These are phyloP conservation scores for Pholiota microspora DNA, from an alignment of 768 basidiomycete genomes.

Conservation along the genomic window DNA sequence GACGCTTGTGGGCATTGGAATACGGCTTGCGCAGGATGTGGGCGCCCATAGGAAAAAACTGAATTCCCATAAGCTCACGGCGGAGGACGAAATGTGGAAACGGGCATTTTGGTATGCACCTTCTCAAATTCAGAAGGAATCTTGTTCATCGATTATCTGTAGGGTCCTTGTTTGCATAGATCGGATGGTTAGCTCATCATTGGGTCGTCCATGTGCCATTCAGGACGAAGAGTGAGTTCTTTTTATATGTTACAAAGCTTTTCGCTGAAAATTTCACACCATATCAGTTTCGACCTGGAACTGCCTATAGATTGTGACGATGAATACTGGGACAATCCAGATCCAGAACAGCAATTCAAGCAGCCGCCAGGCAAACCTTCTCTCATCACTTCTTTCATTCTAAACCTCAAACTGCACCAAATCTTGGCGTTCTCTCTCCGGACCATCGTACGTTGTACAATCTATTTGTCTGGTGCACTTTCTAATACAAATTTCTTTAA, in stretches of 20 bases:
- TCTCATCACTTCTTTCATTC: slow-evolving; percentile 51
- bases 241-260: background rate
- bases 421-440: slow-evolving; percentile 63
- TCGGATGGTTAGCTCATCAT: slow-evolving; percentile 44
- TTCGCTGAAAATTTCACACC: too few relatives aligned
- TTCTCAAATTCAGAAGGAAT: background rate
- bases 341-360: slow-evolving; percentile 58
- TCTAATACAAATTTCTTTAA: background rate
- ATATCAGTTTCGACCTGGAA: slow-evolving; percentile 68
- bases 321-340: slow-evolving; percentile 70
- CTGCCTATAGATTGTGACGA: slow-evolving; percentile 64
- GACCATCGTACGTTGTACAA: slow-evolving; percentile 49
- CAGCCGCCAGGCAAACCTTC: slow-evolving; percentile 69
- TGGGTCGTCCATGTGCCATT: slow-evolving; percentile 75
- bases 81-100: slow-evolving; percentile 76
- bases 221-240: slow-evolving; percentile 72
- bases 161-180: slow-evolving; percentile 60
- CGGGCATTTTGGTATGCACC: slow-evolving; percentile 56
- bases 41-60: slow-evolving; percentile 60
- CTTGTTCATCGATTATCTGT: background rate
- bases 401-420: slow-evolving; percentile 56
- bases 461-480: background rate
- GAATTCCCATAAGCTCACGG: slow-evolving; percentile 30
- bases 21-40: slow-evolving; percentile 76
- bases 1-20: slow-evolving; percentile 68